Evolutionary conservation across 2,329 filamentous ascomycete species (phyloP), one percentile per base, ranked within the genome.

Genomic region (Paecilomyces dactylethromorphus): DNA sequence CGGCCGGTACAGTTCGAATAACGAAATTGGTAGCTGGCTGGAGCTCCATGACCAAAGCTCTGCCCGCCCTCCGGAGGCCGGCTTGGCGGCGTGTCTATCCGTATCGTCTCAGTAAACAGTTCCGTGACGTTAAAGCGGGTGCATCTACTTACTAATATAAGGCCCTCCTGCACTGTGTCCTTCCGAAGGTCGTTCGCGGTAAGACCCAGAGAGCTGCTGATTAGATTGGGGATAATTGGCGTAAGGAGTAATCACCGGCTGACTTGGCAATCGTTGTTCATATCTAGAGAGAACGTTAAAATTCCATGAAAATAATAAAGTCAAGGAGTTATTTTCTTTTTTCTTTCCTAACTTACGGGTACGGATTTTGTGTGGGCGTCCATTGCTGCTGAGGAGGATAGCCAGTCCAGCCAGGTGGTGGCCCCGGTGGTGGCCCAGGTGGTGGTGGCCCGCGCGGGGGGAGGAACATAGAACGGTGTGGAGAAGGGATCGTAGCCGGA

Each of bases 1-100:
- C 87, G 85, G 56, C 92, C 93, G 2, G 89, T 95, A 73, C 92
- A 97, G 63, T 88, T 87, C 52, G 92, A 96, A 75, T 97, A 97
- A 74, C 92, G 90, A 75, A 92, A 97, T n/a, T 83, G 84, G 74
- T 96, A 96, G 69, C 82, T 82, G 56, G 85, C 82, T 5, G 92
- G 92, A 6, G 92, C 92, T 56, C 92, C 92, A 60, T 86, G 81
- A 58, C 92, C 90, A 69, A 94, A 94, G 62, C 82, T 81, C 72
- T 92, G 89, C 62, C 87, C 80, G 59, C 81, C 79, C 60, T 82
- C 71, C 21, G 89, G 61, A 1, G 61, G 61, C n/a, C 10, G 83
- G 64, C 73, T 73, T 64, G 84, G 64, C 84, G 82, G 60, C 74
- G 75, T 74, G 81, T 85, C 63, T 72, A 21, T 26, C 29, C 8